phyloP scores from a whole-genome alignment of 176 grass and related monocot species.

The Chloris gayana region DNA sequence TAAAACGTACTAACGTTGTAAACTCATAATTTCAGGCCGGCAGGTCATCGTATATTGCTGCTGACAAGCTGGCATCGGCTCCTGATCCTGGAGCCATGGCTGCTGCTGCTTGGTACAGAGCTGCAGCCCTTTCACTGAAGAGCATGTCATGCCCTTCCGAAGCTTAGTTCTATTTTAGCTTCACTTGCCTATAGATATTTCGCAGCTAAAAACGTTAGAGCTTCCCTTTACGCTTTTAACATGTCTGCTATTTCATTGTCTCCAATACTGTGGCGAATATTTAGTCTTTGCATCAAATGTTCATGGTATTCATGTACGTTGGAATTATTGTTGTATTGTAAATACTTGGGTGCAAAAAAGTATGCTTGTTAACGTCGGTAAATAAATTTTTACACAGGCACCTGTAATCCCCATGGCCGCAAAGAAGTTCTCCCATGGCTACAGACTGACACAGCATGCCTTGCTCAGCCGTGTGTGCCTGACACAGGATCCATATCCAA shows the following conservation, averaged over 20 bases:
- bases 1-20: background rate
- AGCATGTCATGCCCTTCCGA: conserved; percentile 19
- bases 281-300: background rate
- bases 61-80: conserved; percentile 58
- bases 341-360: background rate
- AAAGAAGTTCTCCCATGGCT: background rate
- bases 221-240: background rate
- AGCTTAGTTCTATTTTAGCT: conserved; percentile 1
- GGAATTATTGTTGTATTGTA: background rate
- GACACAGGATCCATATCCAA: conserved; percentile 39
- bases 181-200: conserved; percentile 9
- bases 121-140: conserved; percentile 62
- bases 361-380: background rate
- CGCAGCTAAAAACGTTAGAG: background rate
- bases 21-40: conserved; percentile 69
- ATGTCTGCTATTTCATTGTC: background rate
- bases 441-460: background rate
- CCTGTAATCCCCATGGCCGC: background rate
- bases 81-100: conserved; percentile 97
- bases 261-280: background rate
- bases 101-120: conserved; percentile 82
- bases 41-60: conserved; percentile 74
- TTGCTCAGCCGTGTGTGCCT: background rate
- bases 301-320: background rate
- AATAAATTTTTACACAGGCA: background rate